A percentile compares a stretch with the other conserved stretches of the same genome.
These are phyloP conservation scores for Beta corolliflora DNA, from an alignment of 179 eudicot genomes.

Conservation along the genomic window DNA sequence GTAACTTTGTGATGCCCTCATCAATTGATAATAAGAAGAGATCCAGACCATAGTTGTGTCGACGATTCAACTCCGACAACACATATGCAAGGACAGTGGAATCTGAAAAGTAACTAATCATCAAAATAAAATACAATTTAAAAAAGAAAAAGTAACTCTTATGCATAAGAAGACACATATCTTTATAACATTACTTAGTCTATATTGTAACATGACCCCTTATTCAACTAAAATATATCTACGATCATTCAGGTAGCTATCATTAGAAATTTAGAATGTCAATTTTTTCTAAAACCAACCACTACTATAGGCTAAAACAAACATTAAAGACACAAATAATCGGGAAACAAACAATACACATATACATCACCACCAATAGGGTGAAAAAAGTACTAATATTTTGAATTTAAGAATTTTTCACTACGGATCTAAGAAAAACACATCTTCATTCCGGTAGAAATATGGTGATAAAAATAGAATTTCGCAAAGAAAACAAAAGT, in stretches of 20 bases:
- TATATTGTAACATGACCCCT: background rate
- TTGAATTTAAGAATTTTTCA: no score
- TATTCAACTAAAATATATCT: background rate
- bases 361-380: no score
- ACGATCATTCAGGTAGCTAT: background rate
- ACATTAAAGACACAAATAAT: no score
- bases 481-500: no score
- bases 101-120: conserved; percentile 52
- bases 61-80: conserved; percentile 81
- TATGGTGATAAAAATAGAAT: no score
- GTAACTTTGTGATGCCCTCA: conserved; percentile 97
- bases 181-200: no score
- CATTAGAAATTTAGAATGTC: background rate
- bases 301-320: background rate
- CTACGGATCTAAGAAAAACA: no score
- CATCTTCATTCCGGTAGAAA: no score
- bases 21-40: conserved; percentile 87
- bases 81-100: conserved; percentile 98
- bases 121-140: background rate
- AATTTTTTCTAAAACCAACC: background rate
- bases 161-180: no score
- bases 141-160: no score
- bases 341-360: no score
- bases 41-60: conserved; percentile 85
- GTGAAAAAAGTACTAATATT: no score